These are phyloP conservation scores for Trebouxia sp. DNA, from an alignment of 139 green algal species.

Conservation along the genomic window DNA sequence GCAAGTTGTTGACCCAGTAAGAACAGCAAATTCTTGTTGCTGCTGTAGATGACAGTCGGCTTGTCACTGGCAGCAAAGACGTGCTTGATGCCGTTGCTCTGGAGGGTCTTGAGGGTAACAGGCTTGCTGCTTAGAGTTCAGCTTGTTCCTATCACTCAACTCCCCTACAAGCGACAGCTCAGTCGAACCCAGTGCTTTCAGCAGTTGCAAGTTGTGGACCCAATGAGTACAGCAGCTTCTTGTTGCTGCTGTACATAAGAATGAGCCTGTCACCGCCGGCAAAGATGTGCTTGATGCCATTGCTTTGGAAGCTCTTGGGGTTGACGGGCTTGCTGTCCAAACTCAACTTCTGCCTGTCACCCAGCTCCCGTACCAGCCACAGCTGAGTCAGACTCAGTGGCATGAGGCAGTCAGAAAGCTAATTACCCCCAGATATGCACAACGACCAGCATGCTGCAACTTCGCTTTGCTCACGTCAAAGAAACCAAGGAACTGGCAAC, in stretches of 20 bases:
- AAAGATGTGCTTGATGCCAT: conserved; percentile 80
- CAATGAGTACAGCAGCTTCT: conserved; percentile 96
- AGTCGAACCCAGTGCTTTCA: too few relatives aligned
- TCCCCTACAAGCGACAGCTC: neutral
- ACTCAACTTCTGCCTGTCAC: conserved; percentile 78
- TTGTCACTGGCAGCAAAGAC: conserved; percentile 94
- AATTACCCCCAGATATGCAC: too few relatives aligned
- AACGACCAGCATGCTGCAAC: too few relatives aligned
- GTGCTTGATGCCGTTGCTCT: conserved; percentile 44
- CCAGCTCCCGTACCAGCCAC: conserved; percentile 46
- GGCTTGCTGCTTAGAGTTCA: conserved; percentile 92
- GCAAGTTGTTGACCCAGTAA: too few relatives aligned
- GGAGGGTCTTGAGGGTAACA: conserved; percentile 81
- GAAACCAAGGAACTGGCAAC: too few relatives aligned
- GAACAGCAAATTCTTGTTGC: conserved; percentile 93
- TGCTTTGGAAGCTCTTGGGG: conserved; percentile 69
- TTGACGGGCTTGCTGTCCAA: conserved; percentile 93
- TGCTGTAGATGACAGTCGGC: conserved; percentile 91
- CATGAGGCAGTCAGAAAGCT: too few relatives aligned
- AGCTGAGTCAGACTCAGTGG: too few relatives aligned
- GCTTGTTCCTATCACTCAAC: conserved; percentile 73
- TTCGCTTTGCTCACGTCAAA: too few relatives aligned
- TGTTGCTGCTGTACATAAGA: conserved; percentile 88
- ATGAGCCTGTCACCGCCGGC: conserved; percentile 93
- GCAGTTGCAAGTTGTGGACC: too few relatives aligned